These are phyloP conservation scores for Pseudofabraea citricarpa DNA, from an alignment of 2,329 filamentous ascomycete species.

Conservation along the genomic window DNA sequence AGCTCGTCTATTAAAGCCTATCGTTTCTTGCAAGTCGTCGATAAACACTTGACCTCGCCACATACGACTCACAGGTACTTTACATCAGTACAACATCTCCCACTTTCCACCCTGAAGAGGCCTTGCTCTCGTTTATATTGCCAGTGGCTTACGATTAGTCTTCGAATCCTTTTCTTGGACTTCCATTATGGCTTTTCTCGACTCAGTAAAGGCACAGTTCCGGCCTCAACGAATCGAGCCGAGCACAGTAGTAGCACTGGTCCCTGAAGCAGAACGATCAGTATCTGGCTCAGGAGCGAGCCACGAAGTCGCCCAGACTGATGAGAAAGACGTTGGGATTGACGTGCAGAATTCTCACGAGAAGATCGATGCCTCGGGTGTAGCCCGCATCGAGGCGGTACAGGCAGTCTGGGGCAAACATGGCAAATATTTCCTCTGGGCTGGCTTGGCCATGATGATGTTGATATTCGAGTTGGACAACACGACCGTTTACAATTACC, in stretches of 20 bases:
- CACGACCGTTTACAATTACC: constrained; percentile 24
- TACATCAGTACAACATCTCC: too few relatives aligned
- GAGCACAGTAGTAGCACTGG: neutral
- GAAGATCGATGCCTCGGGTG: constrained; percentile 6
- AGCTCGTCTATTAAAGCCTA: too few relatives aligned
- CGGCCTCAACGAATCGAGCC: neutral
- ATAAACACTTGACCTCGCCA: too few relatives aligned
- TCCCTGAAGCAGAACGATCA: neutral
- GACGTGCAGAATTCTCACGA: neutral
- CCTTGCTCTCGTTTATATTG: too few relatives aligned
- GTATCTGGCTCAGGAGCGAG: neutral
- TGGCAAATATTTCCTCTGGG: constrained; percentile 15
- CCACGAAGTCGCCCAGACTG: neutral
- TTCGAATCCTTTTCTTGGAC: too few relatives aligned
- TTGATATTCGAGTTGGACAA: constrained; percentile 26
- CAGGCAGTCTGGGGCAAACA: constrained; percentile 22
- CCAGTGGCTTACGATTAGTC: too few relatives aligned
- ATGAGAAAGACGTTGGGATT: neutral
- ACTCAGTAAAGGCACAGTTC: neutral
- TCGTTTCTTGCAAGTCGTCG: too few relatives aligned
- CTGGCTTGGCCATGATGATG: constrained; percentile 24
- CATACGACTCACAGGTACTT: too few relatives aligned
- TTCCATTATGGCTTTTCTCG: neutral
- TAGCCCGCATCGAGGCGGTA: constrained; percentile 18
- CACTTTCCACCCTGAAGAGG: too few relatives aligned